Conservation (phyloP, 495 filamentous ascomycete genomes). For the Tuber calosporum region DNA sequence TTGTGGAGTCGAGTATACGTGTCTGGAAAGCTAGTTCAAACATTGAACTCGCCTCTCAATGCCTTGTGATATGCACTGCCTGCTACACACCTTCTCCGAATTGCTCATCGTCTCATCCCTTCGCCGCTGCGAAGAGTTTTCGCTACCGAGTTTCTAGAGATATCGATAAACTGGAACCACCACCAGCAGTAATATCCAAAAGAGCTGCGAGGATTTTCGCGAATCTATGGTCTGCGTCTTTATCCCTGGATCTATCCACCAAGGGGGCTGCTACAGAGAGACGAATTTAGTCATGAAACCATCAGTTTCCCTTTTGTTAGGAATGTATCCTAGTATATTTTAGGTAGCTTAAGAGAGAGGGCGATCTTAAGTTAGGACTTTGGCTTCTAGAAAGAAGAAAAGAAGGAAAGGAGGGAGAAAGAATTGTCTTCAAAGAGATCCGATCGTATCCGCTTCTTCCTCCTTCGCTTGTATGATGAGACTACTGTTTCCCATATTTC, state of each 20-base stretch:
- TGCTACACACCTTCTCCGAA: slow-evolving; percentile 13
- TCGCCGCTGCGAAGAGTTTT: slow-evolving; percentile 3
- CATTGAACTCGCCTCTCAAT: slow-evolving; percentile 10
- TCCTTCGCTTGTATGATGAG: slow-evolving; percentile 16
- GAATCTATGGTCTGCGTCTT: slow-evolving; percentile 7
- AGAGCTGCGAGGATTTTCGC: not conserved
- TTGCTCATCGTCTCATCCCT: slow-evolving; percentile 4
- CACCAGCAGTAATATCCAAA: not conserved
- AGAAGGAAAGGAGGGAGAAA: not conserved
- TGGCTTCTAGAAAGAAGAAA: slow-evolving; percentile 19
- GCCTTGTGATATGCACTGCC: slow-evolving; percentile 14
- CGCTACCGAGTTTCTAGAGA: slow-evolving; percentile 24
- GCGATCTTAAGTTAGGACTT: slow-evolving; percentile 9
- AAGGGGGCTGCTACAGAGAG: slow-evolving; percentile 12
- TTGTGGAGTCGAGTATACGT: slow-evolving; percentile 6
- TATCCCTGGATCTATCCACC: slow-evolving; percentile 14
- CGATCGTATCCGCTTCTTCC: slow-evolving; percentile 18
- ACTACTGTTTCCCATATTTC: slow-evolving; percentile 15
- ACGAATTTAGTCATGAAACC: slow-evolving; percentile 32
- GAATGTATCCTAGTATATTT: slow-evolving; percentile 6
- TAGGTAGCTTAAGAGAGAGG: slow-evolving; percentile 13
- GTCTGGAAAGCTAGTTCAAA: slow-evolving; percentile 21
- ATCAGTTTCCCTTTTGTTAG: slow-evolving; percentile 12
- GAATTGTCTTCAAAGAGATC: slow-evolving; percentile 18
- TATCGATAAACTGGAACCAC: not conserved